Percentiles rank a stretch among this genome's conserved stretches.
phyloP scores from a whole-genome alignment of 805 yeast genomes.

The Komagataella pastoris region DNA sequence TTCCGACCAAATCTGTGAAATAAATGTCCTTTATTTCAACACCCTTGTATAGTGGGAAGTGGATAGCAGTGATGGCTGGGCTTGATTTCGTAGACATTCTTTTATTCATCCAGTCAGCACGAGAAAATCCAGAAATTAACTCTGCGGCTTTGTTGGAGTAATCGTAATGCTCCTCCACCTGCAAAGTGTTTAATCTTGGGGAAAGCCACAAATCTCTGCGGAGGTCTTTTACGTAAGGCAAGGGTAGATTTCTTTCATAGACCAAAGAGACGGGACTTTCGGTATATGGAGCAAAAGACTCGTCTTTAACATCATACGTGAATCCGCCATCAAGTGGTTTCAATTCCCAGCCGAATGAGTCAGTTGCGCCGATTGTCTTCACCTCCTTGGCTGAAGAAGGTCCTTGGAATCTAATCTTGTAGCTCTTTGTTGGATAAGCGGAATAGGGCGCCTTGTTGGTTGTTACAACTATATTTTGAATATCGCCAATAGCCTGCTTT shows the following conservation, averaged over 20 bases:
- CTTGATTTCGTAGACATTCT: slow-evolving; percentile 35
- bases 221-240: slow-evolving; percentile 44
- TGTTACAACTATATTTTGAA: slow-evolving; percentile 44
- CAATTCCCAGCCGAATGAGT: slow-evolving; percentile 1
- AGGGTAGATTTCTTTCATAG: slow-evolving; percentile 54
- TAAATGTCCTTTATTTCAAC: slow-evolving; percentile 46
- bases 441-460: slow-evolving; percentile 45
- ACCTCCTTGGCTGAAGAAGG: slow-evolving; percentile 32
- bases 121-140: slow-evolving; percentile 58
- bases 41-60: slow-evolving; percentile 35
- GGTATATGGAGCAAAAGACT: slow-evolving; percentile 28
- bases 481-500: slow-evolving; percentile 40
- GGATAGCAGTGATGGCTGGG: slow-evolving; percentile 49
- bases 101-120: slow-evolving; percentile 63
- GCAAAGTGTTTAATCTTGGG: slow-evolving; percentile 59
- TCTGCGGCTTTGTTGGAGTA: slow-evolving; percentile 63
- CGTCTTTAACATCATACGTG: slow-evolving; percentile 31
- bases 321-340: slow-evolving; percentile 13
- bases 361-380: slow-evolving; percentile 6
- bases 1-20: slow-evolving; percentile 84
- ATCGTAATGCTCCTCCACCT: slow-evolving; percentile 81
- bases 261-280: slow-evolving; percentile 36
- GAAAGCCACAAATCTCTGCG: slow-evolving; percentile 81
- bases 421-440: slow-evolving; percentile 43
- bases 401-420: slow-evolving; percentile 31